A percentile compares a stretch with the other conserved stretches of the same genome.
These are phyloP conservation scores for Xylaria palmicola DNA, from an alignment of 495 filamentous ascomycete genomes.

Conservation along the genomic window DNA sequence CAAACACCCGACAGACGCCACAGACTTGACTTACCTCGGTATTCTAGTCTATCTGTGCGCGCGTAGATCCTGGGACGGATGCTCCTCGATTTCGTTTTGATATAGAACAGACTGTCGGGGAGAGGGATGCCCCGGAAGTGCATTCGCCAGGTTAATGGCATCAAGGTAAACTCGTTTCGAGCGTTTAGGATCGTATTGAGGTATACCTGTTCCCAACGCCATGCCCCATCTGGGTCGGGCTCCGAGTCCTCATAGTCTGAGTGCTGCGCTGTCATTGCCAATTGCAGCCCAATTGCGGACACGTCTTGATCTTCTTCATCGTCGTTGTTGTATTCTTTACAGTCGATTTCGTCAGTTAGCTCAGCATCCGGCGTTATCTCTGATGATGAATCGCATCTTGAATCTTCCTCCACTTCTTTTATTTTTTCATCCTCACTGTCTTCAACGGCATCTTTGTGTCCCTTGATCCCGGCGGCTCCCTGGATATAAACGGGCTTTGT, in stretches of 20 bases:
- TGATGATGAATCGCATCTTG: background rate
- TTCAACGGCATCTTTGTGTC: background rate
- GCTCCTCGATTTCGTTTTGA: constrained; percentile 16
- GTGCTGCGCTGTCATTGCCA: background rate
- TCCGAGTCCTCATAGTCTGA: background rate
- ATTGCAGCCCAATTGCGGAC: background rate
- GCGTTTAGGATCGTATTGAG: constrained; percentile 26
- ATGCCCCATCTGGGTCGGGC: constrained; percentile 14
- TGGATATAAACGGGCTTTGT: constrained; percentile 1
- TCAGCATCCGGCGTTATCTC: background rate
- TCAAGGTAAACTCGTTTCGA: constrained; percentile 26
- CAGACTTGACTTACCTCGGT: constrained; percentile 22
- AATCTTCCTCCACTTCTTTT: background rate
- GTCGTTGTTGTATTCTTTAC: background rate
- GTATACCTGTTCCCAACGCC: constrained; percentile 27
- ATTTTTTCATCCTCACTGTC: background rate
- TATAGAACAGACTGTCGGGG: constrained; percentile 27
- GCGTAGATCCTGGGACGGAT: constrained; percentile 28
- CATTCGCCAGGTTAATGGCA: constrained; percentile 32
- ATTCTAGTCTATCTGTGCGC: constrained; percentile 21
- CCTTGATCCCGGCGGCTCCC: background rate
- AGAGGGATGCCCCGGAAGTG: constrained; percentile 32
- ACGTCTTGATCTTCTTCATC: background rate
- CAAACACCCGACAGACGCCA: too few species aligned
- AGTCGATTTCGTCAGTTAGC: background rate